Conservation (phyloP, 805 yeast species). For the Hyphopichia homilentoma region DNA sequence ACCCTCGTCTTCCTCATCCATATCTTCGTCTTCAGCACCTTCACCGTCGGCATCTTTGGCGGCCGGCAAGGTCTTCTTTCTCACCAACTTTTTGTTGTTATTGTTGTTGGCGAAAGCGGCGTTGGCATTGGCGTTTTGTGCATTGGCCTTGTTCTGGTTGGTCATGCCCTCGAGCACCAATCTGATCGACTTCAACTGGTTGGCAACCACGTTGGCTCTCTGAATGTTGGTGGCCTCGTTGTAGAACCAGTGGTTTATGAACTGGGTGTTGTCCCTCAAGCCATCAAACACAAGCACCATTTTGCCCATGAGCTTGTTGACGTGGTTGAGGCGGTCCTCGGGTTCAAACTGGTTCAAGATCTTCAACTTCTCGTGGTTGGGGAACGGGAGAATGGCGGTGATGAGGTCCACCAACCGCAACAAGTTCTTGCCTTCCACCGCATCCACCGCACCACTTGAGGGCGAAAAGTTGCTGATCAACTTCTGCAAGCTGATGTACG, state of each 20-base stretch:
- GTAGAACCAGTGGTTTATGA: slow-evolving; percentile 44
- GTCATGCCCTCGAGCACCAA: slow-evolving; percentile 46
- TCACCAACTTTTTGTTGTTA: slow-evolving; percentile 10
- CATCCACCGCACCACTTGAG: slow-evolving; percentile 6
- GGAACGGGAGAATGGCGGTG: slow-evolving; percentile 49
- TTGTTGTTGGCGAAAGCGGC: slow-evolving; percentile 1
- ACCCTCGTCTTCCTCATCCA: slow-evolving; percentile 40
- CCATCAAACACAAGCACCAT: slow-evolving; percentile 37
- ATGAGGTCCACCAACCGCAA: slow-evolving; percentile 41
- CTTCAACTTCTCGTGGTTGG: slow-evolving; percentile 37
- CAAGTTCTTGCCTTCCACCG: slow-evolving; percentile 22
- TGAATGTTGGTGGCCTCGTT: slow-evolving; percentile 49
- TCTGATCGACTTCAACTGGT: slow-evolving; percentile 51
- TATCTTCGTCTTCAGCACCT: slow-evolving; percentile 12
- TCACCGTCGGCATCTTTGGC: slow-evolving; percentile 3
- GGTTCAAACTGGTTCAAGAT: slow-evolving; percentile 33
- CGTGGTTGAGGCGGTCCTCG: slow-evolving; percentile 27
- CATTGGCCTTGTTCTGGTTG: slow-evolving; percentile 11
- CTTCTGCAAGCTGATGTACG: slow-evolving; percentile 39
- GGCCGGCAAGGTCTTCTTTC: slow-evolving; percentile 9
- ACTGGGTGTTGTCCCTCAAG: slow-evolving; percentile 26
- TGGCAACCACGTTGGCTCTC: slow-evolving; percentile 52
- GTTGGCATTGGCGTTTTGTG: background rate
- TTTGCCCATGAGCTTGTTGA: slow-evolving; percentile 26
- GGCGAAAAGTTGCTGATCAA: slow-evolving; percentile 22